Conservation (phyloP, 23 red algal genomes). For the Pyropia haitanensis region DNA sequence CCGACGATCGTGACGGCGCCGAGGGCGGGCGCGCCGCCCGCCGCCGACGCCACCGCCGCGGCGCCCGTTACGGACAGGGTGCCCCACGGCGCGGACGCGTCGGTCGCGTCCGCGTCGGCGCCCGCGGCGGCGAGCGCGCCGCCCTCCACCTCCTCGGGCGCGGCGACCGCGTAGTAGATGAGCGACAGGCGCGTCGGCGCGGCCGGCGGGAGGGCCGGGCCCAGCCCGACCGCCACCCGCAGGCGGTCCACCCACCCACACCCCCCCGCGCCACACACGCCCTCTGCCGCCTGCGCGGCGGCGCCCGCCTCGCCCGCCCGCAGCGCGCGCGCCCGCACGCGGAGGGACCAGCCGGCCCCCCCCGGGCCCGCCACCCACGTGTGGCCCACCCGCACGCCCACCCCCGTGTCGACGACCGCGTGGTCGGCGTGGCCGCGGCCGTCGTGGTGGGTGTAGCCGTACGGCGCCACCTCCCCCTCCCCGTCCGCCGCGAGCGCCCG, state of each 20-base stretch:
- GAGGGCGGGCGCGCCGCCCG: constrained; percentile 11
- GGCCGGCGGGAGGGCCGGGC: constrained; percentile 11
- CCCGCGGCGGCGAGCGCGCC: not conserved
- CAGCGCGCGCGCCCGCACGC: constrained; percentile 20
- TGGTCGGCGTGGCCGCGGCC: constrained; percentile 38
- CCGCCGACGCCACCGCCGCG: constrained; percentile 1
- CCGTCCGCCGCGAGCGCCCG: constrained; percentile 33
- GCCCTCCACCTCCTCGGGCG: constrained; percentile 24
- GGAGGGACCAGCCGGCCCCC: constrained; percentile 19
- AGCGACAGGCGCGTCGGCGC: constrained; percentile 22
- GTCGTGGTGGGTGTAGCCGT: constrained; percentile 49
- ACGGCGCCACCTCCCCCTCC: constrained; percentile 21
- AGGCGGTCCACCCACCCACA: too few relatives aligned
- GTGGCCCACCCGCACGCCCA: not conserved
- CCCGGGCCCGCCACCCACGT: constrained; percentile 20
- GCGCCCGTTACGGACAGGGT: constrained; percentile 8
- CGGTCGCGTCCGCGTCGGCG: not conserved
- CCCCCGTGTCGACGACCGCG: constrained; percentile 15
- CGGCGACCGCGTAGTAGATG: constrained; percentile 43
- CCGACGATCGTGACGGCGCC: constrained; percentile 7
- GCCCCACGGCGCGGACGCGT: constrained; percentile 16
- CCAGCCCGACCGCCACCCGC: too few relatives aligned
- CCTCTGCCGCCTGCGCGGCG: too few relatives aligned
- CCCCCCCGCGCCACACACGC: too few relatives aligned
- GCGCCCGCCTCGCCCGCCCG: constrained; percentile 18